Base-by-base conservation (phyloP, 2,329 filamentous ascomycete species). In the Aurifilum marmelostoma region DNA sequence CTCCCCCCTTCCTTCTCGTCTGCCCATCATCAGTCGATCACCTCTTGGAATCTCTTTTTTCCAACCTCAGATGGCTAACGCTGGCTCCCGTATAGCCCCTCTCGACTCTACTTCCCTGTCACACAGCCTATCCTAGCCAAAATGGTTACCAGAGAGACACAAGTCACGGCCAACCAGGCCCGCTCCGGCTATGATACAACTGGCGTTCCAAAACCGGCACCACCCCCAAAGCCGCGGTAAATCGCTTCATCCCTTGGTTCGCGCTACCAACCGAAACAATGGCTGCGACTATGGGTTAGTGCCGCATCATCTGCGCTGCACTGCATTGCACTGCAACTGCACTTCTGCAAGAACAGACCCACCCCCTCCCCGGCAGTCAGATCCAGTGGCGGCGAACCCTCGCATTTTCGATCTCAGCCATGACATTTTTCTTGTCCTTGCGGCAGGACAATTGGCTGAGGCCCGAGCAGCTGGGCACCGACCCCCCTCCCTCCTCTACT, bases 131-230 rank as follows among this genome's bases (percentile, higher is more conserved):
- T 47, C 65, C 70, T 34, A 61, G 62, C 69, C 76, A 77, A 66
- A 72, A 79, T 79, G 78, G 75, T 78, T 67, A 72, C 73, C 73
- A 74, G 73, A 73, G 73, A 73, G 70, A 76, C 76, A 69, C 73
- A 76, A 72, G 66, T 70, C 54, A 71, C 72, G 61, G 69, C 74
- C 74, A 79, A 79, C 75, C 75, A 78, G 67, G 78, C 77, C 73
- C 75, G 78, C 16, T 78, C 77, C 37, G 78, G 78, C 71, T 80
- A 80, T 67, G 78, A 80, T 71, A 80, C 78, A 68, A 79, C 78
- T 37, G 78, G 78, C 37, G 77, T 79, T 12, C 77, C 77, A 43
- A 80, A 80, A 74, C 78, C 78, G 14, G 75, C 76, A 64, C 78
- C 77, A 63, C 70, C 71, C 67, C 78, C 78, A 39, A 79, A 79